A percentile compares a stretch with the other conserved stretches of the same genome.
These are phyloP conservation scores for Septoria petroselini DNA, from an alignment of 2,329 filamentous ascomycete genomes.

Conservation along the genomic window DNA sequence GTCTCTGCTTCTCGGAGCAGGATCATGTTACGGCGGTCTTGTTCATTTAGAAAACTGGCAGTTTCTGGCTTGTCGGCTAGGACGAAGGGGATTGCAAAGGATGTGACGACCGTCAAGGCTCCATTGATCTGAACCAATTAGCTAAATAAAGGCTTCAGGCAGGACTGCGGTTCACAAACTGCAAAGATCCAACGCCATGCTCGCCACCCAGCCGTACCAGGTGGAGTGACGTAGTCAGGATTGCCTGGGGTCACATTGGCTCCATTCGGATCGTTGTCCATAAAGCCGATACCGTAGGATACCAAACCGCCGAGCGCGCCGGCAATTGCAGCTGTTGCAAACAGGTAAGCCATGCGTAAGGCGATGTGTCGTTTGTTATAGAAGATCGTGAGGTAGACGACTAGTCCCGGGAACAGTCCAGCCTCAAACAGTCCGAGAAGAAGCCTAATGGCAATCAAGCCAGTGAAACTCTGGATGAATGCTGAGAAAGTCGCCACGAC, in stretches of 20 bases:
- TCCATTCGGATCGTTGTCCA: too few relatives aligned
- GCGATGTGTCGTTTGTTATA: constrained; percentile 71
- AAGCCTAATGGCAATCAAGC: constrained; percentile 15
- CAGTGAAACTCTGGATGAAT: constrained; percentile 9
- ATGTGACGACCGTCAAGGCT: constrained; percentile 53
- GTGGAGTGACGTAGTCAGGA: background rate
- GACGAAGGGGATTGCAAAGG: constrained; percentile 53
- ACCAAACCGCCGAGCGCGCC: constrained; percentile 69
- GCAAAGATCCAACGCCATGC: constrained; percentile 69
- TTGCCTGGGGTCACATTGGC: too few relatives aligned
- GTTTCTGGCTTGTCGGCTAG: constrained; percentile 58
- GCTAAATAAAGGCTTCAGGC: background rate
- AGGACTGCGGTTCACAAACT: constrained; percentile 37
- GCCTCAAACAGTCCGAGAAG: constrained; percentile 21
- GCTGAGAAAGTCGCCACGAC: too few relatives aligned
- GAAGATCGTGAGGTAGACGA: constrained; percentile 65
- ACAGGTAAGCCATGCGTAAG: constrained; percentile 68
- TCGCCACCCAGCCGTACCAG: constrained; percentile 4
- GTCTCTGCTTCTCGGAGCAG: constrained; percentile 50
- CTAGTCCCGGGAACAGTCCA: constrained; percentile 20
- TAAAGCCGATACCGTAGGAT: constrained; percentile 67
- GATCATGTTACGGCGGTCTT: constrained; percentile 58
- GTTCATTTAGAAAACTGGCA: too few relatives aligned
- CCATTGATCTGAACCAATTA: constrained; percentile 56
- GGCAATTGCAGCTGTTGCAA: constrained; percentile 65